Conservation (phyloP, 495 filamentous ascomycete species). For the Lophiotrema nucula region DNA sequence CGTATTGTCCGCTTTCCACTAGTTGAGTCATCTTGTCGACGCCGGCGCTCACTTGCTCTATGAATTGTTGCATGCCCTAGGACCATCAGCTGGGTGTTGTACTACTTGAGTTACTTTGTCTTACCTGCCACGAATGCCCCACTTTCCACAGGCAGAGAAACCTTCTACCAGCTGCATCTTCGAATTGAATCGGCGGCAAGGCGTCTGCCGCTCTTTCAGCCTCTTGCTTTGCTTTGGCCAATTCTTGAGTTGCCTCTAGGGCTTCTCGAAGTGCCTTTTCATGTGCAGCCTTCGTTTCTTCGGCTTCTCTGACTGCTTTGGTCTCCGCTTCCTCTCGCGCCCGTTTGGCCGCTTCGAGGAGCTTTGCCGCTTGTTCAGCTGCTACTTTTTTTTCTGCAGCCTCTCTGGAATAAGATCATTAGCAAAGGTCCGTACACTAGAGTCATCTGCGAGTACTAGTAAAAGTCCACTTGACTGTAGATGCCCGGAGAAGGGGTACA, state of each 20-base stretch:
- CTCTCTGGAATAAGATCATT: no score
- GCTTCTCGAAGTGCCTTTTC: slow-evolving; percentile 38
- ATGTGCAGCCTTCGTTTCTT: slow-evolving; percentile 39
- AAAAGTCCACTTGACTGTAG: no score
- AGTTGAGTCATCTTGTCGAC: slow-evolving; percentile 79
- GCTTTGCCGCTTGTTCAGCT: slow-evolving; percentile 39
- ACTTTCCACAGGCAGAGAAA: slow-evolving; percentile 81
- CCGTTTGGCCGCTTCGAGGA: slow-evolving; percentile 33
- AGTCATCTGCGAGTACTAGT: no score
- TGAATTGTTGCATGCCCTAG: slow-evolving; percentile 65
- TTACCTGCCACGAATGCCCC: slow-evolving; percentile 77
- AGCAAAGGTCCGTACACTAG: no score
- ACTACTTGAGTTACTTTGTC: no score
- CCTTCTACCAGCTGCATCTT: slow-evolving; percentile 80
- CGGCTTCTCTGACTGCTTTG: slow-evolving; percentile 47
- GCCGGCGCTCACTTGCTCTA: slow-evolving; percentile 82
- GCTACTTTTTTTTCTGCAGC: slow-evolving; percentile 46
- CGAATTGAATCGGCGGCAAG: slow-evolving; percentile 69
- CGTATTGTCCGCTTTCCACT: slow-evolving; percentile 81
- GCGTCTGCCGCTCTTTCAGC: slow-evolving; percentile 53
- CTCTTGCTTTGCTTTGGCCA: slow-evolving; percentile 50
- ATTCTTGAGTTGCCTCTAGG: slow-evolving; percentile 46
- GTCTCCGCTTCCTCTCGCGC: slow-evolving; percentile 44
- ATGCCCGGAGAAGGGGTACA: no score
- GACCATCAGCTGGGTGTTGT: no score